Evolutionary conservation across 768 basidiomycete genomes (phyloP).

Genomic region (Exsudoporus frostii): DNA sequence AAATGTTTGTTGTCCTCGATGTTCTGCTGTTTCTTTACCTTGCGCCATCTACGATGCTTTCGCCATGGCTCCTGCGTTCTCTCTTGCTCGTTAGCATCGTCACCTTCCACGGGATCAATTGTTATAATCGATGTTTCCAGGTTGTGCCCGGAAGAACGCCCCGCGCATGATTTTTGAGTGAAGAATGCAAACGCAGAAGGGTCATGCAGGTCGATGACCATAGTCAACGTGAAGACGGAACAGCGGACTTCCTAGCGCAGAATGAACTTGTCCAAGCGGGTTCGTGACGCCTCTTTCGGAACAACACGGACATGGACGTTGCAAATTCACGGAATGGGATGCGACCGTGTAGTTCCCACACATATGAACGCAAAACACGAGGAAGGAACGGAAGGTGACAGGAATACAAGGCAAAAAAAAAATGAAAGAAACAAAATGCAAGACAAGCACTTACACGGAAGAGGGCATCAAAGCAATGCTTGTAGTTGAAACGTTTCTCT

Average conservation of each 20-base stretch:
- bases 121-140: background rate
- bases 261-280: background rate
- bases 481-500: constrained; percentile 88
- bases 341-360: background rate
- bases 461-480: constrained; percentile 84
- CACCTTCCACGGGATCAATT: background rate
- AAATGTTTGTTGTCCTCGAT: background rate
- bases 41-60: background rate
- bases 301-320: background rate
- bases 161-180: background rate
- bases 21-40: background rate
- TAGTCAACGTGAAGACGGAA: background rate
- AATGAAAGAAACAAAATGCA: background rate
- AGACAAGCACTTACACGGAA: constrained; percentile 61
- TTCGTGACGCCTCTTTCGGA: background rate
- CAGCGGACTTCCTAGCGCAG: background rate
- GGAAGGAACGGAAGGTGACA: background rate
- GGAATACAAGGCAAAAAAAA: background rate
- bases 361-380: background rate
- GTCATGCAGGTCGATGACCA: background rate
- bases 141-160: background rate
- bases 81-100: background rate
- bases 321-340: background rate
- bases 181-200: background rate
- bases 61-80: background rate